Evolutionary conservation across 192 early-diverging fungal genomes (phyloP).

Genomic region (Gonapodya sp.): DNA sequence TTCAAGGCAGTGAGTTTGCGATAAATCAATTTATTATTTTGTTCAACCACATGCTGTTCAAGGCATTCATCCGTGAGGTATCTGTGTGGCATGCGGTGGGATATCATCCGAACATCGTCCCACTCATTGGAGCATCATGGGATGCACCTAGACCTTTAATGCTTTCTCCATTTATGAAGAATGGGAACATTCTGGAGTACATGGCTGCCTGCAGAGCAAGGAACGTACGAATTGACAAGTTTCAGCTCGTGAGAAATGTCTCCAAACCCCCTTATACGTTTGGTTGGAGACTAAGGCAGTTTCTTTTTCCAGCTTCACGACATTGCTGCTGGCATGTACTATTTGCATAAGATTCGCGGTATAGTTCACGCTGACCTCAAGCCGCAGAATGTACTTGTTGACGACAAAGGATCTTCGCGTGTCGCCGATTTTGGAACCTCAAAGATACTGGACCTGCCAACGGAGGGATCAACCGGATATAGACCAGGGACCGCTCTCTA

Average conservation of each 20-base stretch:
- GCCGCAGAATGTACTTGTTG: neutral
- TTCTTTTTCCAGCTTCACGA: neutral
- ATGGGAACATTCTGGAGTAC: neutral
- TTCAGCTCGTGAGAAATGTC: neutral
- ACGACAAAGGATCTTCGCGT: neutral
- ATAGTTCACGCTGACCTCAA: conserved; percentile 6
- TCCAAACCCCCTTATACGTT: neutral
- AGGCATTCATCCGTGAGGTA: neutral
- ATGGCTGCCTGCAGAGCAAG: neutral
- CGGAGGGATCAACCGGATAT: neutral
- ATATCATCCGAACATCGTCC: neutral
- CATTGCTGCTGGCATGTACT: neutral
- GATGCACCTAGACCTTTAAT: neutral
- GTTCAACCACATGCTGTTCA: neutral
- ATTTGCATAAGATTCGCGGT: neutral
- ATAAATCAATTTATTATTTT: neutral
- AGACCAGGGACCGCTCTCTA: neutral
- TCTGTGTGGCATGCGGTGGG: neutral
- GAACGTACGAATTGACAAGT: neutral
- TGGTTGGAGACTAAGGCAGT: neutral
- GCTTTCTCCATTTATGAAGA: neutral
- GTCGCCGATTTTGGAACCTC: conserved; percentile 1
- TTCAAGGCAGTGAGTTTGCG: neutral
- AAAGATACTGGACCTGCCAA: neutral
- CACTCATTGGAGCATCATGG: conserved; percentile 6